Conservation (phyloP, 1,139 yeast species). For the Debaryomyces sp. region DNA sequence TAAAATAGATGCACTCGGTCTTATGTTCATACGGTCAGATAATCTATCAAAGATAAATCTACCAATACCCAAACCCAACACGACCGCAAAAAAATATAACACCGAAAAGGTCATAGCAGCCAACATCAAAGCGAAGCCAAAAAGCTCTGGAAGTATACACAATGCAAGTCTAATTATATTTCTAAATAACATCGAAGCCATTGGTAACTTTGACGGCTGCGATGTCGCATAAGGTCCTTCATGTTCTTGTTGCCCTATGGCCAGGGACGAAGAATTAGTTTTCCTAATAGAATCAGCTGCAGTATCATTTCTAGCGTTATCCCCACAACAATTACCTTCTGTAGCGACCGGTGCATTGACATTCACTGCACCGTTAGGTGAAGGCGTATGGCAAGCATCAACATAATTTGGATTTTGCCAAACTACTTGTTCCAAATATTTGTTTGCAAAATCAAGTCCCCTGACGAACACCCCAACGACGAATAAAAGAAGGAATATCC, state of each 20-base stretch:
- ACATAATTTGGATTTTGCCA: constrained; percentile 48
- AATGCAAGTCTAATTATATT: constrained; percentile 58
- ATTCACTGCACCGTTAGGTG: constrained; percentile 9
- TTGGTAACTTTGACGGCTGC: constrained; percentile 1
- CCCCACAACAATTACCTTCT: constrained; percentile 14
- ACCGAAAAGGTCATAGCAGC: constrained; percentile 73
- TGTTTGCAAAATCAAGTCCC: constrained; percentile 58
- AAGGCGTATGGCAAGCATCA: constrained; percentile 15
- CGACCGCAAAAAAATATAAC: constrained; percentile 71
- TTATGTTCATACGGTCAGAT: constrained; percentile 22
- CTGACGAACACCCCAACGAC: constrained; percentile 59
- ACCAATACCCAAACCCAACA: constrained; percentile 67
- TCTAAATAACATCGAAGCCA: constrained; percentile 39
- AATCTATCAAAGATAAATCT: constrained; percentile 68
- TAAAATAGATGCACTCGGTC: constrained; percentile 15
- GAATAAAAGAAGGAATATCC: constrained; percentile 65
- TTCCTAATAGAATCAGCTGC: not conserved
- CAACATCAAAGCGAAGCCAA: constrained; percentile 74
- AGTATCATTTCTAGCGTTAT: constrained; percentile 18
- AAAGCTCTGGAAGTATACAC: constrained; percentile 62
- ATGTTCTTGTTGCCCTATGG: not conserved
- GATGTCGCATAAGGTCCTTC: constrained; percentile 13
- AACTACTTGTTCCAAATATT: constrained; percentile 67
- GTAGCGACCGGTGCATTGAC: constrained; percentile 13
- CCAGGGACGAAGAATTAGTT: not conserved